Base-by-base conservation (phyloP, 1,284 basidiomycete species). In the Stereum hirsutum region DNA sequence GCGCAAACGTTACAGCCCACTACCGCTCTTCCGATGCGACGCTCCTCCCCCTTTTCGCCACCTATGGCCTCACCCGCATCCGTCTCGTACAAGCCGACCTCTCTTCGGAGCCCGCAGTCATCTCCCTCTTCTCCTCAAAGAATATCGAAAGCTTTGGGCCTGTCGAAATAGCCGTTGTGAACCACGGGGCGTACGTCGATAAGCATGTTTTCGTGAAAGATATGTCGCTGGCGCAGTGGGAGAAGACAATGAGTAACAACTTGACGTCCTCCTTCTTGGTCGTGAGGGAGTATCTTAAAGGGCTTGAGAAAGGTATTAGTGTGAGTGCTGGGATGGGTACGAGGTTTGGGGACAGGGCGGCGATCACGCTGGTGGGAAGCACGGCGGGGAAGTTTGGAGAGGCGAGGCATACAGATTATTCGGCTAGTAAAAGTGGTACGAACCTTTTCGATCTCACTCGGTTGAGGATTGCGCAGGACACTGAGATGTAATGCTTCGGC, bases 381-480 rank as follows among this genome's bases (percentile, higher is more conserved):
- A 80, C 77, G 0, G 72, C 83, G 5, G 85, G 85, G 4, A 83
- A 81, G 58, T 81, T 74, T 49, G 86, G 85, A 10, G 81, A 87
- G 60, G 72, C 72, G 1, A 74, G 72, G 7, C 75, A 83, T 55
- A 72, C 72, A 1, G 81, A 85, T 61, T 81, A 82, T 51, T 68
- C 78, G 12, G 67, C 70, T 25, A 61, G 68, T 4, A 78, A 78
- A 59, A 78, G 75, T 48, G 74, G 75, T 78, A 46, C 39, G 65
- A 51, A 21, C 31, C 35, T 5, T 35, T 10, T 27, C 17, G 10
- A 12, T 5, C 15, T 34, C 10, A n/a, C n/a, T n/a, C n/a, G n/a
- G n/a, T n/a, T n/a, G n/a, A n/a, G n/a, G n/a, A n/a, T n/a, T n/a
- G 11, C 14, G 21, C n/a, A 11, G 12, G 12, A 26, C 2, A 17